These are phyloP conservation scores for Ustilago tritici DNA, from an alignment of 1,284 basidiomycete genomes.

Conservation along the genomic window DNA sequence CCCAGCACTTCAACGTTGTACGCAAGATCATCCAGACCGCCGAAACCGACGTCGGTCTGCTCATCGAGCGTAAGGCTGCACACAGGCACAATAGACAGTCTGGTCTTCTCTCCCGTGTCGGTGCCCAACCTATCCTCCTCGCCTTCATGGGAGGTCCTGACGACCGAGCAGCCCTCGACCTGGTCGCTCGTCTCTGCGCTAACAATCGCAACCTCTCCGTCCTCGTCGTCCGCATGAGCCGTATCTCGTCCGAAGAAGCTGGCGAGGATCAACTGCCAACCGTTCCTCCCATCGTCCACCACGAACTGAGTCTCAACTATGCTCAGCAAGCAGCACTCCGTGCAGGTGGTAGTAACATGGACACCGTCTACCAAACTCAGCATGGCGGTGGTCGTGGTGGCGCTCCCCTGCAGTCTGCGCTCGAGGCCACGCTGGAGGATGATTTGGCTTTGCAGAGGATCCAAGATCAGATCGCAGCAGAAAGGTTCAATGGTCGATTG, in stretches of 20 bases:
- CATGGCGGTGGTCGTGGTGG: slow-evolving; percentile 14
- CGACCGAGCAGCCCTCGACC: slow-evolving; percentile 80
- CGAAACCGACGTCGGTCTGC: slow-evolving; percentile 76
- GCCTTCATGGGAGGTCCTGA: slow-evolving; percentile 94
- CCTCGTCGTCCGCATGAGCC: slow-evolving; percentile 50
- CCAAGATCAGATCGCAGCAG: slow-evolving; percentile 42
- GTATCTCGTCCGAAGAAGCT: slow-evolving; percentile 47
- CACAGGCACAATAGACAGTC: slow-evolving; percentile 1
- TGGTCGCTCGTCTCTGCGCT: slow-evolving; percentile 47
- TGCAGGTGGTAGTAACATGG: slow-evolving; percentile 36
- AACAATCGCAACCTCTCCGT: slow-evolving; percentile 51
- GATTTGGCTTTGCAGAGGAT: slow-evolving; percentile 53
- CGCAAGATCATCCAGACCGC: slow-evolving; percentile 79
- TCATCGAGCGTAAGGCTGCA: slow-evolving; percentile 78
- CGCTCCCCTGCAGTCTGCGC: slow-evolving; percentile 23
- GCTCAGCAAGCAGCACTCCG: slow-evolving; percentile 15
- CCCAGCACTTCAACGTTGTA: slow-evolving; percentile 75
- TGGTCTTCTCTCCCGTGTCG: slow-evolving; percentile 38
- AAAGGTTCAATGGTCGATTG: slow-evolving; percentile 27
- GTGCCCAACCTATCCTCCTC: slow-evolving; percentile 76
- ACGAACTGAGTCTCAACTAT: slow-evolving; percentile 43
- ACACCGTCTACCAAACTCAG: slow-evolving; percentile 59
- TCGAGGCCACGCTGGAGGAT: slow-evolving; percentile 61
- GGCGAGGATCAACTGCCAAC: slow-evolving; percentile 43
- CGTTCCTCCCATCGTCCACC: slow-evolving; percentile 59